Evolutionary conservation across 1,284 basidiomycete species (phyloP).

Genomic region (Pyrrhoderma noxium): DNA sequence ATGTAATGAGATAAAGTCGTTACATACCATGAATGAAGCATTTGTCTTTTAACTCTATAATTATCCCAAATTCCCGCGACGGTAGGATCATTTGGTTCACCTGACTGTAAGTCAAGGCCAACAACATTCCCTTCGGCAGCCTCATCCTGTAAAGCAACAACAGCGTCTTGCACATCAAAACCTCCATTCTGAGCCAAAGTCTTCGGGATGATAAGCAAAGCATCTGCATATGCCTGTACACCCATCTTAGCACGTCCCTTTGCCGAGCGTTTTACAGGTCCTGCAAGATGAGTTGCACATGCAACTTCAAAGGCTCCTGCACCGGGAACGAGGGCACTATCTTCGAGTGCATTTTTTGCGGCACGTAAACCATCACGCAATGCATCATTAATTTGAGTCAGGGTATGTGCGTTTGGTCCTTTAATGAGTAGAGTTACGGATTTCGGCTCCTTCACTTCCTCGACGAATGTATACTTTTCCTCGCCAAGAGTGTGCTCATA

Average conservation of each 20-base stretch:
- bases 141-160: conserved; percentile 92
- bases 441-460: conserved; percentile 96
- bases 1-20: conserved; percentile 7
- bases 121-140: conserved; percentile 86
- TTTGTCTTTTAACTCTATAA: conserved; percentile 96
- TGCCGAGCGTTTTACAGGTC: conserved; percentile 76
- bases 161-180: conserved; percentile 94
- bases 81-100: conserved; percentile 95
- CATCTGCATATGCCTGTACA: conserved; percentile 95
- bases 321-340: conserved; percentile 83
- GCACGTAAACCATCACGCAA: conserved; percentile 93
- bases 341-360: conserved; percentile 96
- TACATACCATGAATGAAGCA: conserved; percentile 90
- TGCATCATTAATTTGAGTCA: conserved; percentile 94
- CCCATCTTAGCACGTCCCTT: conserved; percentile 98
- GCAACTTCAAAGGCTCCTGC: conserved; percentile 97
- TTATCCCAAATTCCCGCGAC: conserved; percentile 98
- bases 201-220: conserved; percentile 92
- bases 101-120: conserved; percentile 88
- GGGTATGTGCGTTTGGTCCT: conserved; percentile 97
- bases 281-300: conserved; percentile 79
- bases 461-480: conserved; percentile 98
- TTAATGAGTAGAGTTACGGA: conserved; percentile 96
- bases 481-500: conserved; percentile 99
- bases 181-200: conserved; percentile 95